phyloP scores from a whole-genome alignment of 1,284 basidiomycete species.

The Puccinia horiana region DNA sequence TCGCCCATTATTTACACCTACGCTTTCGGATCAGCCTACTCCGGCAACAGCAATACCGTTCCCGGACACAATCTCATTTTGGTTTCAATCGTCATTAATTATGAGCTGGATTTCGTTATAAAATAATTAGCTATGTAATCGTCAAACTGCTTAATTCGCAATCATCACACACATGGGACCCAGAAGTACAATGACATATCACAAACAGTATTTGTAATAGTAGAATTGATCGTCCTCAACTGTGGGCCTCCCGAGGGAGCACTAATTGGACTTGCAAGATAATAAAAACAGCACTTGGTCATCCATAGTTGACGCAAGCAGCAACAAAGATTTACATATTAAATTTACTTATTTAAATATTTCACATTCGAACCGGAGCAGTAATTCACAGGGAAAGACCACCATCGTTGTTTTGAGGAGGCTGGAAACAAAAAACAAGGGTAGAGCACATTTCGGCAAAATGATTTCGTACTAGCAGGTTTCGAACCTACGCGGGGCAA shows the following conservation, averaged over 20 bases:
- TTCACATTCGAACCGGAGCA: too few relatives aligned
- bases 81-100: not conserved
- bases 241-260: too few relatives aligned
- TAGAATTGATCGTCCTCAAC: too few relatives aligned
- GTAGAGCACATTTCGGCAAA: not conserved
- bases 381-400: too few relatives aligned
- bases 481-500: constrained; percentile 50
- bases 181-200: not conserved
- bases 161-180: not conserved
- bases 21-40: not conserved
- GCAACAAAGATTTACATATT: too few relatives aligned
- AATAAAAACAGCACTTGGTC: too few relatives aligned
- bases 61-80: not conserved
- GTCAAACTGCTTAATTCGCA: not conserved
- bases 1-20: not conserved
- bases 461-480: constrained; percentile 40
- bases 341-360: too few relatives aligned
- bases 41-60: not conserved
- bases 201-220: not conserved
- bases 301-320: too few relatives aligned
- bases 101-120: not conserved
- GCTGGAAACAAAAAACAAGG: too few relatives aligned
- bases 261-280: too few relatives aligned
- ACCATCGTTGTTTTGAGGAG: not conserved
- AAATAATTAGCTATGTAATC: not conserved